A percentile compares a stretch with the other conserved stretches of the same genome.
Evolutionary conservation across 2,329 filamentous ascomycete genomes (phyloP).

Genomic region (Trichoderma breve): DNA sequence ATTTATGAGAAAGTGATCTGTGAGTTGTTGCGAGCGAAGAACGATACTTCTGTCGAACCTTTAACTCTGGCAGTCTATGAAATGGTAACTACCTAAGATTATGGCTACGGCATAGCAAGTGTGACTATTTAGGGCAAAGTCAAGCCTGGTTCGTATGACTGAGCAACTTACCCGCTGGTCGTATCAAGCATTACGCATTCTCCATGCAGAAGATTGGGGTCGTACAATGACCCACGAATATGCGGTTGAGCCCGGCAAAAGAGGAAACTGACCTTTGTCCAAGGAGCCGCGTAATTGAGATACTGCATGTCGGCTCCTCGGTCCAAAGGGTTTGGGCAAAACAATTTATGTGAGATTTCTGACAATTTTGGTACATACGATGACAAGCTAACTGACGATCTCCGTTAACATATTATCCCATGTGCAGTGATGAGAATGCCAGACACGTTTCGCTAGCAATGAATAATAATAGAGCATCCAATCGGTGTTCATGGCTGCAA

Average conservation of each 20-base stretch:
- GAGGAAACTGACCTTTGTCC: not conserved
- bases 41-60: no score
- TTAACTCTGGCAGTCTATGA: no score
- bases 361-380: not conserved
- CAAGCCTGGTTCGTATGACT: not conserved
- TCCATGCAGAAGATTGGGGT: not conserved
- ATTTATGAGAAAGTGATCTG: not conserved
- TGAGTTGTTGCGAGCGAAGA: not conserved
- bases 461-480: not conserved
- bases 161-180: not conserved
- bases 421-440: not conserved
- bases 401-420: not conserved
- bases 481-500: not conserved
- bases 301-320: not conserved
- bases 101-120: not conserved
- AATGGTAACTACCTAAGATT: rapidly evolving
- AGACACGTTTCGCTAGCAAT: not conserved
- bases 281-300: not conserved
- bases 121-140: not conserved
- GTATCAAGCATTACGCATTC: not conserved
- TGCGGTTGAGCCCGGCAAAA: not conserved
- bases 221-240: not conserved
- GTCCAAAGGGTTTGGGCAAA: not conserved
- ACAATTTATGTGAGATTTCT: not conserved
- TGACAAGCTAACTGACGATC: not conserved